Evolutionary conservation across 495 filamentous ascomycete genomes (phyloP).

Genomic region (Penicillium ochrochloron): DNA sequence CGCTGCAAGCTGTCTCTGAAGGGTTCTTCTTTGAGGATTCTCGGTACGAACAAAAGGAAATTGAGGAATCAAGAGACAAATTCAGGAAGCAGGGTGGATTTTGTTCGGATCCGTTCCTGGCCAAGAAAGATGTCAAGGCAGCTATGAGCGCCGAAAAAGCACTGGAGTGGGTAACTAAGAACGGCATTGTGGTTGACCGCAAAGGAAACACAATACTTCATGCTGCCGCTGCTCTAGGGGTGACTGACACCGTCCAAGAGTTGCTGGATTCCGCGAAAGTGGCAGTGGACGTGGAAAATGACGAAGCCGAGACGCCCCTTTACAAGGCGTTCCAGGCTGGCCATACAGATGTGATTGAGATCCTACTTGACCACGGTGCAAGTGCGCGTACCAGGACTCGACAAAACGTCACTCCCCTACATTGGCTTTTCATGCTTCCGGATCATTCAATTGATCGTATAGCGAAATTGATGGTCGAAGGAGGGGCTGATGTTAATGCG

Average conservation of each 20-base stretch:
- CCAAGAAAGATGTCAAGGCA: constrained; percentile 20
- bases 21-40: constrained; percentile 20
- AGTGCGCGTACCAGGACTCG: constrained; percentile 20
- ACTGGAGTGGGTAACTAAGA: constrained; percentile 14
- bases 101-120: constrained; percentile 24
- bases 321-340: constrained; percentile 39
- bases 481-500: constrained; percentile 23
- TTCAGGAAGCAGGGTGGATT: constrained; percentile 31
- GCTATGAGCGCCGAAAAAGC: constrained; percentile 2
- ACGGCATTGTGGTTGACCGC: constrained; percentile 22
- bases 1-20: constrained; percentile 24
- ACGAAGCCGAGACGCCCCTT: constrained; percentile 33
- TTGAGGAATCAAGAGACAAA: constrained; percentile 17
- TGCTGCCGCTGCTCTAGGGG: constrained; percentile 31
- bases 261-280: constrained; percentile 20
- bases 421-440: constrained; percentile 21
- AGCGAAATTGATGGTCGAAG: constrained; percentile 17
- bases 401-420: constrained; percentile 26
- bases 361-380: constrained; percentile 28
- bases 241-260: constrained; percentile 14
- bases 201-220: constrained; percentile 34
- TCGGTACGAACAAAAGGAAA: neutral
- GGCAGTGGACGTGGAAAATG: constrained; percentile 24
- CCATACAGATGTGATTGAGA: constrained; percentile 24
- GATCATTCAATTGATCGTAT: constrained; percentile 10